phyloP scores from a whole-genome alignment of 2,329 filamentous ascomycete species.

The Westerdykella sp. region DNA sequence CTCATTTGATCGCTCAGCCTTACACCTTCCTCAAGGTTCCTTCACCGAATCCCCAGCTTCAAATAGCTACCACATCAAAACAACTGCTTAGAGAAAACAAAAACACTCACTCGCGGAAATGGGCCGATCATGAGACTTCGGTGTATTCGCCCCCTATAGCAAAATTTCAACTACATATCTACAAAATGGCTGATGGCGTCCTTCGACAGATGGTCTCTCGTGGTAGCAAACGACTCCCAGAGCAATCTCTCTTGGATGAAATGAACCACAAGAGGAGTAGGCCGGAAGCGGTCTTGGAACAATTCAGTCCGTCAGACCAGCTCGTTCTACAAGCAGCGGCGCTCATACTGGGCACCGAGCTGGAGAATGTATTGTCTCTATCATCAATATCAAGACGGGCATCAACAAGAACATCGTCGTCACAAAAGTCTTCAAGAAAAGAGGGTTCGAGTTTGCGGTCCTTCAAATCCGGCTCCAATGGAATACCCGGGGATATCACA shows the following conservation, averaged over 20 bases:
- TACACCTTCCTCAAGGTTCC: too few species aligned
- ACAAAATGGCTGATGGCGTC: too few species aligned
- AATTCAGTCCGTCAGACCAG: neutral
- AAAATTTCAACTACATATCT: too few species aligned
- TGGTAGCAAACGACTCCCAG: neutral
- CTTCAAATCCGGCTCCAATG: neutral
- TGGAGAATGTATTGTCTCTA: too few species aligned
- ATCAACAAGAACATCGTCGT: neutral
- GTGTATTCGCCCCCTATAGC: too few species aligned
- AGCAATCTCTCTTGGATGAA: neutral
- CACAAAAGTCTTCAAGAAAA: neutral
- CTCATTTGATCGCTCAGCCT: too few species aligned
- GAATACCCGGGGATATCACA: neutral
- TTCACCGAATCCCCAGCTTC: too few species aligned
- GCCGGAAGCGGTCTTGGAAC: neutral
- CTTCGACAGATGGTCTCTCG: neutral
- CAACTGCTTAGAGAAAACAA: too few species aligned
- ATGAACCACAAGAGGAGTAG: neutral
- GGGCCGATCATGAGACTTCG: too few species aligned
- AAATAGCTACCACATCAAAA: too few species aligned
- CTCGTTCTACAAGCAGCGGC: neutral
- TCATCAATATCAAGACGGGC: neutral
- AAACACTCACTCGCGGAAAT: too few species aligned
- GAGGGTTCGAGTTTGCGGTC: neutral
- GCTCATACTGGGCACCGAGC: neutral